Percentiles rank a stretch among this genome's conserved stretches.
These are phyloP conservation scores for Canna indica DNA, from an alignment of 176 grass and related monocot species.

Conservation along the genomic window DNA sequence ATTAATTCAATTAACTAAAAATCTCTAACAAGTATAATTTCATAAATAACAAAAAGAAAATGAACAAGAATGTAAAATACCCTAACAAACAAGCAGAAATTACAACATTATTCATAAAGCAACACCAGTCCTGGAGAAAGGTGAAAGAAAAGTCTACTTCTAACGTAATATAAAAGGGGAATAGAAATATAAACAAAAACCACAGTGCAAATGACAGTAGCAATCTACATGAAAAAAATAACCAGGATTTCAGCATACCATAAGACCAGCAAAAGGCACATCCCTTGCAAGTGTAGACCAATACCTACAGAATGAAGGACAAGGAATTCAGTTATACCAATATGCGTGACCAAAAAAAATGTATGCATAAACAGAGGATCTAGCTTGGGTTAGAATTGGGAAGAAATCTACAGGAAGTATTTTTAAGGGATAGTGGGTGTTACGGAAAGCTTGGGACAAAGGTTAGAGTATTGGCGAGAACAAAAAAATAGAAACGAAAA, in stretches of 20 bases:
- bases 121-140: not conserved
- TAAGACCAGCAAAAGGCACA: constrained; percentile 92
- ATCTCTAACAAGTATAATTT: too few species aligned
- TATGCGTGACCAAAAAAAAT: not conserved
- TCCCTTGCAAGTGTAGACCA: constrained; percentile 98
- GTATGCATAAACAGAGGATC: not conserved
- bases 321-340: not conserved
- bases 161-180: not conserved
- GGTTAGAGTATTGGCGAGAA: too few species aligned
- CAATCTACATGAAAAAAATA: not conserved
- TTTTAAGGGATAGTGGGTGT: too few species aligned
- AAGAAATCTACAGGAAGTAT: too few species aligned
- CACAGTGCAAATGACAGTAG: not conserved
- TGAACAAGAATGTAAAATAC: not conserved
- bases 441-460: too few species aligned
- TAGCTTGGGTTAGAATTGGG: too few species aligned
- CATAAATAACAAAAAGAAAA: too few species aligned
- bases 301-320: constrained; percentile 34
- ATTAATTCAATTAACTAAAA: too few species aligned
- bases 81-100: not conserved
- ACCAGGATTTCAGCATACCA: constrained; percentile 37
- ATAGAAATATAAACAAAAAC: not conserved
- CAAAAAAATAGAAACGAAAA: too few species aligned
- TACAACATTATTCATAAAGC: not conserved
- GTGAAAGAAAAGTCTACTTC: not conserved